Evolutionary conservation across 257 asterid species (phyloP).

Genomic region (Solanum pimpinellifolium): DNA sequence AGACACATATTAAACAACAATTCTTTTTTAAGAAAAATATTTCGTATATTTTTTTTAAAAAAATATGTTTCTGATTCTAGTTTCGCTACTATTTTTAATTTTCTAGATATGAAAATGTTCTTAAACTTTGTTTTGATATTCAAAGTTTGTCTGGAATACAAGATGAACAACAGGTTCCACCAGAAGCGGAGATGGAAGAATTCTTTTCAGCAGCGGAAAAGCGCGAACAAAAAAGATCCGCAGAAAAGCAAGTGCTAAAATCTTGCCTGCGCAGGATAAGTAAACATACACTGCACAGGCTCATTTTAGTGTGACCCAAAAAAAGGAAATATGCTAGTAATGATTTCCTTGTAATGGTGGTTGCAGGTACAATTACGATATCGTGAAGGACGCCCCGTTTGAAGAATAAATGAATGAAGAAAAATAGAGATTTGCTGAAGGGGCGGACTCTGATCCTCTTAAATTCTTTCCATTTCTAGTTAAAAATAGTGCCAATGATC

Average conservation of each 20-base stretch:
- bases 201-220: slow-evolving; percentile 70
- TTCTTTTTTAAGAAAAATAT: no score
- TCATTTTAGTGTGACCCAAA: neutral
- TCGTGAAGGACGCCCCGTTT: slow-evolving; percentile 8
- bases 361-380: slow-evolving; percentile 21
- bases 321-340: no score
- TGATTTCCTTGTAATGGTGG: neutral
- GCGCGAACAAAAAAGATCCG: slow-evolving; percentile 50
- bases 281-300: neutral
- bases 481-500: no score
- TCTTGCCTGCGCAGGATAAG: neutral
- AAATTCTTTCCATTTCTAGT: neutral
- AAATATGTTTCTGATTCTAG: no score
- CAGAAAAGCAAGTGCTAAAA: slow-evolving; percentile 52
- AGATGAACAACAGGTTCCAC: slow-evolving; percentile 16
- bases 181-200: slow-evolving; percentile 64
- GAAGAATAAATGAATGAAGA: neutral
- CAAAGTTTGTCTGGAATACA: no score
- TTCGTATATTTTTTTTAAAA: no score
- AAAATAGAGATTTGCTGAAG: neutral
- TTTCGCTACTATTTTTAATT: no score
- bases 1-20: no score
- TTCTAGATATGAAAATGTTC: no score
- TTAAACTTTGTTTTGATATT: no score
- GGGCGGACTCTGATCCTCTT: neutral